These are phyloP conservation scores for Phytophthora sp. DNA, from an alignment of 352 stramenopile species.

Conservation along the genomic window DNA sequence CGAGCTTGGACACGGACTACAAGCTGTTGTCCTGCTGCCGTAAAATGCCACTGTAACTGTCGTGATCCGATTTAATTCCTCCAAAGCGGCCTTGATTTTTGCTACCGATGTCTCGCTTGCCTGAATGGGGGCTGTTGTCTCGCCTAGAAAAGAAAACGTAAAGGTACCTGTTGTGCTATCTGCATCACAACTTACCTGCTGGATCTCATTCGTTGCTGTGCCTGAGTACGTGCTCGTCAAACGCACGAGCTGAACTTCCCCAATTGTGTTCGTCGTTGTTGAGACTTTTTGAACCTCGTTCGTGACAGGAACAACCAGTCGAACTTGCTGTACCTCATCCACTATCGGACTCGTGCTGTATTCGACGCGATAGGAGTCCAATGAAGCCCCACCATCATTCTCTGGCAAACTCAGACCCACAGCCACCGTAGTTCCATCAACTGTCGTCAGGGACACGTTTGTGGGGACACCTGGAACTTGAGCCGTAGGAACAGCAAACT, in stretches of 20 bases:
- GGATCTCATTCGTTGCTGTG: slow-evolving; percentile 72
- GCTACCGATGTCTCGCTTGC: slow-evolving; percentile 68
- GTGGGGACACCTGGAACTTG: slow-evolving; percentile 72
- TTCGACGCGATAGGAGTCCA: slow-evolving; percentile 94
- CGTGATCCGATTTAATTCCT: slow-evolving; percentile 91
- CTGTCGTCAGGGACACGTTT: slow-evolving; percentile 76
- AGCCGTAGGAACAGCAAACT: slow-evolving; percentile 86
- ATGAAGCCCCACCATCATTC: slow-evolving; percentile 81
- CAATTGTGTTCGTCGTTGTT: slow-evolving; percentile 58
- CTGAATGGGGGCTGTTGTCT: slow-evolving; percentile 90
- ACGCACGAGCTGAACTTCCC: slow-evolving; percentile 92
- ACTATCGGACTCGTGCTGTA: slow-evolving; percentile 83
- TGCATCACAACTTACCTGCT: slow-evolving; percentile 93
- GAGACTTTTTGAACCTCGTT: slow-evolving; percentile 83
- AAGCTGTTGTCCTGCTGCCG: slow-evolving; percentile 61
- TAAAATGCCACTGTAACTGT: slow-evolving; percentile 84
- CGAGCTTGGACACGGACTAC: slow-evolving; percentile 60
- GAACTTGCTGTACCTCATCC: slow-evolving; percentile 83
- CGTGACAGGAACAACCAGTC: slow-evolving; percentile 59
- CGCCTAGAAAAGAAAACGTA: slow-evolving; percentile 79
- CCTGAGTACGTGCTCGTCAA: slow-evolving; percentile 82
- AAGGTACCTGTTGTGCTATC: slow-evolving; percentile 85
- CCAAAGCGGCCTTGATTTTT: slow-evolving; percentile 86
- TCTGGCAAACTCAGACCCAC: slow-evolving; percentile 79
- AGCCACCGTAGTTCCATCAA: slow-evolving; percentile 90